Base-by-base conservation (phyloP, 1,284 basidiomycete genomes). In the Rhizoctonia solani region DNA sequence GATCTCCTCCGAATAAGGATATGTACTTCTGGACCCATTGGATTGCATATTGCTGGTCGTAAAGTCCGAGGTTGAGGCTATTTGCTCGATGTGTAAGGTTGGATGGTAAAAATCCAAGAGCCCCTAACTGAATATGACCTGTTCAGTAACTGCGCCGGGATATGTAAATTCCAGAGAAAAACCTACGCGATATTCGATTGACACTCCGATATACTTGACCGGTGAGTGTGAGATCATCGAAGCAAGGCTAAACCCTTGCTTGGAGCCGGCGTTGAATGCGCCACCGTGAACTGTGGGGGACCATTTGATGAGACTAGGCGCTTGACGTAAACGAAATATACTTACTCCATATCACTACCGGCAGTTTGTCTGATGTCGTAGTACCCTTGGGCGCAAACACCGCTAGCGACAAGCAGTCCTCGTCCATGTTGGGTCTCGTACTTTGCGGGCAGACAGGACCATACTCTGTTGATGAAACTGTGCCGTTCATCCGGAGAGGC, bases 181-280 rank as follows among this genome's bases (percentile, higher is more conserved):
- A 42, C 61, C 11, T 44, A 65, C 61, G 3, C 61, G 49, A 54
- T 65, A 65, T 25, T 65, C 54, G 6, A 65, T 65, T 25, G 61
- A 54, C n/a, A 65, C 61, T 1, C 61, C 61, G 23, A 65, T 65
- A 39, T 42, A 53, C 16, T 46, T 53, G 8, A n/a, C 41, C n/a
- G 61, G 61, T 1, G 49, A 34, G 21, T 65, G 42, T 4, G 61
- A 65, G 11, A 65, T 37, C 25, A 54, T 52, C 23, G 61, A 54
- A 25, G 61, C 50, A 9, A 54, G 21, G 23, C 23, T 49, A 25
- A 54, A 65, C 5, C 32, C 50, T 2, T 32, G 49, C 46, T 50
- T 50, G 53, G 50, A 53, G 9, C 61, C 61, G 3, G 19, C 42
- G n/a, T 65, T 65, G 29, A 65, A 65, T 19, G 50, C 37, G 23